These are phyloP conservation scores for Ophiosphaerella narmari DNA, from an alignment of 2,329 filamentous ascomycete genomes.

Conservation along the genomic window DNA sequence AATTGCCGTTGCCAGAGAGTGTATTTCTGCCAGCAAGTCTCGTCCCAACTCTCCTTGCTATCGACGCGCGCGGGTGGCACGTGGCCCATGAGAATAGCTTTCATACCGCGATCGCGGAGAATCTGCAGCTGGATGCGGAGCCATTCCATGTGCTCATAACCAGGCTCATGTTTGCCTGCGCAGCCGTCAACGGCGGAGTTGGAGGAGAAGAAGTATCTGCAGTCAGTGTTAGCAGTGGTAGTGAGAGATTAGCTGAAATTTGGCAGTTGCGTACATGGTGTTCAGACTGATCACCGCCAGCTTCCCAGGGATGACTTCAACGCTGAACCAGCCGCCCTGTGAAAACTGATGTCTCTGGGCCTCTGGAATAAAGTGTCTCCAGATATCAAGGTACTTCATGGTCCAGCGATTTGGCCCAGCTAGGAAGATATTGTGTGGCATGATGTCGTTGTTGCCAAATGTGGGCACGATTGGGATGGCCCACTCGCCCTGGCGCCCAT, in stretches of 20 bases:
- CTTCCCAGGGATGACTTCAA: constrained; percentile 84
- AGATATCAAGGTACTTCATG: constrained; percentile 74
- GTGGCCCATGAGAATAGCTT: constrained; percentile 92
- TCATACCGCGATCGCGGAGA: constrained; percentile 82
- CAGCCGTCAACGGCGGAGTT: constrained; percentile 96
- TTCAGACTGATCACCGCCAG: constrained; percentile 93
- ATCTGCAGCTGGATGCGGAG: constrained; percentile 84
- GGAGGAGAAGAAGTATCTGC: constrained; percentile 82
- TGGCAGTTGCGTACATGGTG: constrained; percentile 63
- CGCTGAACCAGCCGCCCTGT: constrained; percentile 91
- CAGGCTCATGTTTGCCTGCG: constrained; percentile 75
- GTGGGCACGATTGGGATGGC: constrained; percentile 83
- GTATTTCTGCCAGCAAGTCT: constrained; percentile 98
- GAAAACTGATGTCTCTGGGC: constrained; percentile 89
- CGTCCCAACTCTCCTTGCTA: constrained; percentile 89
- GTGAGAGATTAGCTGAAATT: neutral
- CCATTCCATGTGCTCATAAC: constrained; percentile 96
- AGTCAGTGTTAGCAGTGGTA: neutral
- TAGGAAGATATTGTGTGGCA: constrained; percentile 92
- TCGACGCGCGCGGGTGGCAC: constrained; percentile 87
- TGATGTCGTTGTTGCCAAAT: constrained; percentile 95
- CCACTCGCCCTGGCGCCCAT: constrained; percentile 58
- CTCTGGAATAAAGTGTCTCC: constrained; percentile 87
- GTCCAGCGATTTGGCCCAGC: constrained; percentile 88
- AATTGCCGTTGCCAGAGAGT: constrained; percentile 88